Conservation (phyloP, 345 rosid genomes). For the Hibiscus trionum region DNA sequence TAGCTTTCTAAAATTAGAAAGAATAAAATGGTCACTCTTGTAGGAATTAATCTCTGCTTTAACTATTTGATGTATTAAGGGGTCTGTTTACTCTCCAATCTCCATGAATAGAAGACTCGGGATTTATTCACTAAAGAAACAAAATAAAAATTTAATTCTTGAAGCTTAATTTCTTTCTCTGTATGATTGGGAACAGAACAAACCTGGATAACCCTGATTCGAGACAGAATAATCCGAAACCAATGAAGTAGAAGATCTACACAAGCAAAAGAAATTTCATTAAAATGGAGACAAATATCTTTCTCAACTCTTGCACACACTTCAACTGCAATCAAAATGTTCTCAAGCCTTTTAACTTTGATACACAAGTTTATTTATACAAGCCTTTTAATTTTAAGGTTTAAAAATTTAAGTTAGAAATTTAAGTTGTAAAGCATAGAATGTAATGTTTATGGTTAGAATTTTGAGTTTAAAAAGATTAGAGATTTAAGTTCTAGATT, state of each 20-base stretch:
- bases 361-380: no score
- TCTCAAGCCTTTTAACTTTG: conserved; percentile 15
- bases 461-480: no score
- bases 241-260: conserved; percentile 83
- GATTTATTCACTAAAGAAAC: background rate
- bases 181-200: background rate
- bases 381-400: no score
- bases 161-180: background rate
- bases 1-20: no score
- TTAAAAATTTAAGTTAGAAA: no score
- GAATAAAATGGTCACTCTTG: background rate
- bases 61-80: background rate
- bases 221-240: conserved; percentile 62
- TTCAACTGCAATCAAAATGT: background rate
- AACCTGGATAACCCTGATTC: conserved; percentile 97
- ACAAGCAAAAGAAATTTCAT: conserved; percentile 3
- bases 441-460: no score
- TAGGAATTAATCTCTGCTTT: background rate
- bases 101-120: background rate
- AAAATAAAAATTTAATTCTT: background rate
- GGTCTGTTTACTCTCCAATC: background rate
- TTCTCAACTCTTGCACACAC: background rate
- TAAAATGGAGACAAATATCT: background rate
- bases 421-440: no score
- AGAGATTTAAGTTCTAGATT: no score